Evolutionary conservation across 805 yeast genomes (phyloP), one percentile per base, ranked within the genome.

Genomic region (Zygoascus biomembranicola): DNA sequence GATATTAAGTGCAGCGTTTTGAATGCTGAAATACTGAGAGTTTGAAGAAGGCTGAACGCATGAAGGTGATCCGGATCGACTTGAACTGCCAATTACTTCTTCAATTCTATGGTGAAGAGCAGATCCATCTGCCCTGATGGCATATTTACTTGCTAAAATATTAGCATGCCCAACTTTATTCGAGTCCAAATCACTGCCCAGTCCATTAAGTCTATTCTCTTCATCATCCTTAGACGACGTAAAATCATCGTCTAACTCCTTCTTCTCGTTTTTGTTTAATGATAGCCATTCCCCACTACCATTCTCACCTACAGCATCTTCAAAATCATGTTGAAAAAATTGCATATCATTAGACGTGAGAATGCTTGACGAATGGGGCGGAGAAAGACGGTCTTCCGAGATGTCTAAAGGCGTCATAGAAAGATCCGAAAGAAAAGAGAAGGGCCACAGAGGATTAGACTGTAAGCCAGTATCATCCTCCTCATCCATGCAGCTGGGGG

Each of bases 231-330:
- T 9, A 31, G 14, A 11, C 5, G 16, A 23, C 13, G 10, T 35
- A 8, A 11, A n/a, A 35, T 3, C 16, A 4, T 23, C 28, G 3
- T 23, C 28, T 13, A 4, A 5, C 16, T 8, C 8, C 8, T 35
- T 35, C 4, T n/a, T 35, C 39, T 35, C 16, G 16, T 8, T 8
- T 35, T 35, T 35, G 28, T 45, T 53, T 10, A 43, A 37, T 14
- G 57, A 43, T 32, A 59, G 54, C 63, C 63, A 60, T 10, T 55
- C 11, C 8, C 63, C 62, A 3, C 32, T 42, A 9, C 63, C 63
- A 20, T 55, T 52, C 4, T n/a, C 35, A 8, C 63, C 63, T 20
- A 60, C 37, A 10, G 63, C 63, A 20, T 58, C 61, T n/a, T 51
- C 50, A 16, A 60, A 51, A 23, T 57, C 60, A 3, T 44, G 49